Base-by-base conservation (phyloP, 2,329 filamentous ascomycete species). In the Claviceps cyperi region DNA sequence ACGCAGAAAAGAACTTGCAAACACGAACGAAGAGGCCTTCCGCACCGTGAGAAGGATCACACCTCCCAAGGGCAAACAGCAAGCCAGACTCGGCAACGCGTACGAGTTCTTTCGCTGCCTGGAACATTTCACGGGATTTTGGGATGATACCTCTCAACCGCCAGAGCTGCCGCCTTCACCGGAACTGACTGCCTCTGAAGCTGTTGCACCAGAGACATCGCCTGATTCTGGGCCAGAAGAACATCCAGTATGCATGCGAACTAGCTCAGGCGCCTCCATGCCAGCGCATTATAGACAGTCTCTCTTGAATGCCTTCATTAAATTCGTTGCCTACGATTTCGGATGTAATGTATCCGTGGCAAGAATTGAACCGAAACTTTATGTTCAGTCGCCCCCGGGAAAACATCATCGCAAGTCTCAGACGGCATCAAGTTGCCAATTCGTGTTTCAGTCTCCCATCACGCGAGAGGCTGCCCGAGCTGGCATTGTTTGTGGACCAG, bases 101-200 rank as follows among this genome's bases (percentile, higher is more conserved):
- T 83, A 81, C 56, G 80, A 83, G 62, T 83, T 83, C 62, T 83
- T 76, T 64, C 76, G 77, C 48, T 76, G 78, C 56, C 67, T 83
- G 19, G 80, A 83, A 57, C 61, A 71, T 24, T 72, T 81, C 58
- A 75, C 77, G 2, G 59, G 68, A 0, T 83, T 72, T 57, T 83
- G 80, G 80, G 76, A 80, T 35, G 80, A 83, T 57, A 76, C 78
- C 0, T 77, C 76, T 6, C 60, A 60, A 32, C 53, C 63, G 5
- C 52, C 55, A 3, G 52, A 59, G 8, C 56, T 65, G 37, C 60
- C 64, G 5, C 61, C 64, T 1, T 64, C 64, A 2, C 63, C 66
- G 4, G 64, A 66, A 51, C 51, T 56, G 3, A 51, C 54, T 6
- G 55, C 62, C 9, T 43, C 58, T 0, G 60, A 61, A 37, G 53